Evolutionary conservation across 73 alveolate genomes (phyloP), one percentile per base, ranked within the genome.

Genomic region (Paramecium bursaria): DNA sequence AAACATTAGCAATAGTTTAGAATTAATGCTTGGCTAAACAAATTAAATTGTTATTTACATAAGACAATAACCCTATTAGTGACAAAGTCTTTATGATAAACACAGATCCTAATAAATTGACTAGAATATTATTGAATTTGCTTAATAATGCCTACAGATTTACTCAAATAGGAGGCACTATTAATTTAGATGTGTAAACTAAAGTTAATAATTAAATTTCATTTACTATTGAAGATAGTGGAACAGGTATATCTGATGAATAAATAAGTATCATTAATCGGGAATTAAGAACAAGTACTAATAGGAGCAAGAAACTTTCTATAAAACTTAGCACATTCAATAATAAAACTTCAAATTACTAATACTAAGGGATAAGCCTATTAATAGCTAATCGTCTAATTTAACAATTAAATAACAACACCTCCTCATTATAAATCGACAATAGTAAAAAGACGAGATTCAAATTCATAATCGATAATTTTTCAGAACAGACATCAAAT

Each of bases 121-220:
- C 22, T 35, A 67, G 82, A 67, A 42, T 67, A 6, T 42, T 67
- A 67, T 33, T 67, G 3, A 67, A 67, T 67, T 23, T 67, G 3
- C 14, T 67, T 14, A 67, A 67, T 67, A 67, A 67, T 21, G 82
- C 82, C 14, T 67, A 67, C 21, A n/a, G 82, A 35, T 67, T 15
- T 19, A 67, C 82, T 33, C 53, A 25, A 39, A 15, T 15, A 67
- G 82, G 82, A 2, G 82, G 82, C 6, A 15, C 21, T 4, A 67
- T 67, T 27, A 50, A 57, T 30, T 57, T 57, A 57, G 33, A 29
- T 13, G 76, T 57, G n/a, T n/a, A n/a, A 7, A 57, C 27, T 5
- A 50, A 57, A 57, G 33, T 57, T n/a, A 57, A 57, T 14, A 57
- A 48, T 13, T 17, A 30, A 29, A 57, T 48, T 57, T 57, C 76